Evolutionary conservation across 371 early-diverging fungal species (phyloP).

Genomic region (Mortierella sp.): DNA sequence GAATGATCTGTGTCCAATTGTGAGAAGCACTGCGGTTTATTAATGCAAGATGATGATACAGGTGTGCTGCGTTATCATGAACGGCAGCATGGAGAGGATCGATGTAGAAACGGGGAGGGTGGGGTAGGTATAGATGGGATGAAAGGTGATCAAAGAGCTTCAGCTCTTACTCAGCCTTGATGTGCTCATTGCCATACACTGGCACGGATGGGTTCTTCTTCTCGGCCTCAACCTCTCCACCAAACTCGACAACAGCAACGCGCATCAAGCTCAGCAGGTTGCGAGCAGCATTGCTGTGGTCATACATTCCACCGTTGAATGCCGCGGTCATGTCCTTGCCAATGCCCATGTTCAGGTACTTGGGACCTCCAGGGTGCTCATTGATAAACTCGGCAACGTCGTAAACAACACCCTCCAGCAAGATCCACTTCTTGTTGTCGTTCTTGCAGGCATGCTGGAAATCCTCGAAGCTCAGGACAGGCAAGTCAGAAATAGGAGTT

Average conservation of each 20-base stretch:
- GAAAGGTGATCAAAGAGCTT: not conserved
- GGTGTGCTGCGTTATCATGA: constrained; percentile 19
- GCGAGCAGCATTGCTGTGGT: constrained; percentile 85
- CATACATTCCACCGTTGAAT: constrained; percentile 92
- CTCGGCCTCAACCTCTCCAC: constrained; percentile 64
- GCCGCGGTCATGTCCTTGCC: constrained; percentile 85
- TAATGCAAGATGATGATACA: too few species aligned
- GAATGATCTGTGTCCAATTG: too few species aligned
- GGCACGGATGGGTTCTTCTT: constrained; percentile 53
- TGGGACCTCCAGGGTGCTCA: constrained; percentile 91
- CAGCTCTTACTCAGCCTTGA: constrained; percentile 34
- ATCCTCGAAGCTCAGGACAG: constrained; percentile 81
- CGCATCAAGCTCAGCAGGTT: constrained; percentile 81
- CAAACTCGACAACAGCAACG: constrained; percentile 71
- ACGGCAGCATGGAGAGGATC: constrained; percentile 17
- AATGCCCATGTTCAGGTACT: constrained; percentile 49
- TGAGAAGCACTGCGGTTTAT: too few species aligned
- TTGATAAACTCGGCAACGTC: constrained; percentile 91
- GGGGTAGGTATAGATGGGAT: not conserved
- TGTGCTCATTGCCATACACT: constrained; percentile 44
- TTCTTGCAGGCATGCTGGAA: constrained; percentile 74
- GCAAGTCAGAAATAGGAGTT: constrained; percentile 75
- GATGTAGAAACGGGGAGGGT: not conserved
- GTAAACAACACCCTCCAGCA: constrained; percentile 91
- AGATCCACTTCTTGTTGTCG: constrained; percentile 83